A percentile compares a stretch with the other conserved stretches of the same genome.
phyloP scores from a whole-genome alignment of 2,329 filamentous ascomycete species.

The Fusarium annulatum region DNA sequence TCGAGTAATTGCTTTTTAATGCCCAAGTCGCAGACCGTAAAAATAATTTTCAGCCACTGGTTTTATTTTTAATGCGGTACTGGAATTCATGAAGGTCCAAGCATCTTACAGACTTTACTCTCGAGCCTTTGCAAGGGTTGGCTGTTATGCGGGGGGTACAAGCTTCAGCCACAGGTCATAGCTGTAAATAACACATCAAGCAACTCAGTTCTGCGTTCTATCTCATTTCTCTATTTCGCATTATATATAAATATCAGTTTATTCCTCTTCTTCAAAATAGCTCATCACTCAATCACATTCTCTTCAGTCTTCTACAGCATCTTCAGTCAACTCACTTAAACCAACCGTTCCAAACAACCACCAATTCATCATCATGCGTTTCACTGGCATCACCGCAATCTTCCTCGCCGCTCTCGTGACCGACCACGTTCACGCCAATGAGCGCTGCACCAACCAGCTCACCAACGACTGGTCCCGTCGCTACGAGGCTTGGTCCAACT shows the following conservation, averaged over 20 bases:
- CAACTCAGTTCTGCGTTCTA: background rate
- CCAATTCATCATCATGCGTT: background rate
- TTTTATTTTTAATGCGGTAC: background rate
- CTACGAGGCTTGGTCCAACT: background rate
- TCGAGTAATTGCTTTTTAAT: background rate
- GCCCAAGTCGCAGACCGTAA: background rate
- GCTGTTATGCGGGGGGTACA: background rate
- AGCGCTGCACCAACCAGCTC: background rate
- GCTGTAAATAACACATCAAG: background rate
- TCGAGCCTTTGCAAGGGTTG: background rate
- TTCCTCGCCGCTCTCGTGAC: background rate
- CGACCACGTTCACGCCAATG: background rate
- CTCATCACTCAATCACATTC: background rate
- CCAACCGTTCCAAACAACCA: accelerated
- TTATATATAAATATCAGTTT: background rate
- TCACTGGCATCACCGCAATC: background rate
- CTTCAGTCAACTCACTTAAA: background rate
- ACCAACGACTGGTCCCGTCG: background rate
- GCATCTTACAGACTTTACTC: background rate
- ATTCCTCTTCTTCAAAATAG: accelerated
- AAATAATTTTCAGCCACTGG: background rate
- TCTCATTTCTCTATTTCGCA: accelerated
- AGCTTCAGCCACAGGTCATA: background rate
- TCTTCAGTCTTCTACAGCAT: background rate
- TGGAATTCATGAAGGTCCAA: background rate